A percentile compares a stretch with the other conserved stretches of the same genome.
Evolutionary conservation across 2,329 filamentous ascomycete genomes (phyloP).

Genomic region (Ustulina deusta): DNA sequence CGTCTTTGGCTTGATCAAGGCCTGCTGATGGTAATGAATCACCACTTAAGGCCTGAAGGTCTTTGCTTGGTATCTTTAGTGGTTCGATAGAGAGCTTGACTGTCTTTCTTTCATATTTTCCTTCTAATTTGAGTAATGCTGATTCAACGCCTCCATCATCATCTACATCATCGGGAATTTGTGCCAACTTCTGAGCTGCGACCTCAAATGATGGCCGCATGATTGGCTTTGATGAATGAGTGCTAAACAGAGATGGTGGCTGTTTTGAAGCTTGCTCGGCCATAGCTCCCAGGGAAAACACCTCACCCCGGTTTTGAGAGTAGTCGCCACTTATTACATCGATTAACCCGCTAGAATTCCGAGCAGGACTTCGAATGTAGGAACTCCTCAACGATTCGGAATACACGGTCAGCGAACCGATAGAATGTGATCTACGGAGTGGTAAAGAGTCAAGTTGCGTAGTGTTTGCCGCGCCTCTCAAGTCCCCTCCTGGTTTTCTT

Average conservation of each 20-base stretch:
- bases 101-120: slow-evolving; percentile 75
- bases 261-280: slow-evolving; percentile 63
- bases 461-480: slow-evolving; percentile 75
- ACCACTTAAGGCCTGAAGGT: slow-evolving; percentile 41
- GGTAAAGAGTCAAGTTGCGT: slow-evolving; percentile 67
- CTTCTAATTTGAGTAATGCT: slow-evolving; percentile 91
- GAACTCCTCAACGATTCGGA: slow-evolving; percentile 72
- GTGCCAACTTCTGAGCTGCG: slow-evolving; percentile 86
- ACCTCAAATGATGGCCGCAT: slow-evolving; percentile 85
- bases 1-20: slow-evolving; percentile 50
- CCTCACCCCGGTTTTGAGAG: slow-evolving; percentile 57
- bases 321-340: slow-evolving; percentile 60
- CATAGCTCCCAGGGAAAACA: slow-evolving; percentile 70
- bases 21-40: slow-evolving; percentile 42
- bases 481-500: slow-evolving; percentile 78
- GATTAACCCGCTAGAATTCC: slow-evolving; percentile 58
- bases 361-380: slow-evolving; percentile 59
- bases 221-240: slow-evolving; percentile 70
- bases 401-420: slow-evolving; percentile 70
- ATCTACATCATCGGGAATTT: slow-evolving; percentile 83
- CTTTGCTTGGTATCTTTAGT: slow-evolving; percentile 40
- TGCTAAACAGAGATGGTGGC: slow-evolving; percentile 68
- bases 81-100: slow-evolving; percentile 58
- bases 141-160: slow-evolving; percentile 91
- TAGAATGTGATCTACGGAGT: slow-evolving; percentile 67